Conservation (phyloP, 495 filamentous ascomycete species). For the Choiromyces venosus region DNA sequence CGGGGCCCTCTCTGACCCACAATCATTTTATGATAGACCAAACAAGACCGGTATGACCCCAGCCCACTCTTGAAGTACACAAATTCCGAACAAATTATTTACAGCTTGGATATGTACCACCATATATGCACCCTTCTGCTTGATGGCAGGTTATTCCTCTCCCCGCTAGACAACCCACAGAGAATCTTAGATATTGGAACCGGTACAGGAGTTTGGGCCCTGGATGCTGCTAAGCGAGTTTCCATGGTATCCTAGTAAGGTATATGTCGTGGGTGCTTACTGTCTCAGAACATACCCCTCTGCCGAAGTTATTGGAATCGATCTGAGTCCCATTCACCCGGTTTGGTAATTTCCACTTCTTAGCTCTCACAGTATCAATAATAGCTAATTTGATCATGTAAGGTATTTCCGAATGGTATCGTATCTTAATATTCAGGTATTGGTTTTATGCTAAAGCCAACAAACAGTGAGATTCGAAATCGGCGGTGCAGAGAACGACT, state of each 20-base stretch:
- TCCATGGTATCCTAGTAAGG: neutral
- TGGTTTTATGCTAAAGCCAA: conserved; percentile 20
- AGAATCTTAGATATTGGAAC: conserved; percentile 63
- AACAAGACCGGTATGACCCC: conserved; percentile 21
- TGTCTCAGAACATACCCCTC: conserved; percentile 46
- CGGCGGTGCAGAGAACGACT: conserved; percentile 49
- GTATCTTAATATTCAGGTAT: neutral
- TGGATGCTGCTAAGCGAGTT: conserved; percentile 15
- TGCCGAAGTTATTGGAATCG: conserved; percentile 55
- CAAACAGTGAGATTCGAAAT: conserved; percentile 59
- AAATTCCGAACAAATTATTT: neutral
- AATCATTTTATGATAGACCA: neutral
- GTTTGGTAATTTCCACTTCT: conserved; percentile 42
- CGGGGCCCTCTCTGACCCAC: neutral
- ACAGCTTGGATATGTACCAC: conserved; percentile 49
- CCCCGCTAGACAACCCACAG: conserved; percentile 54
- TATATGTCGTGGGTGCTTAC: neutral
- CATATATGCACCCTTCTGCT: conserved; percentile 50
- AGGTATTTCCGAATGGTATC: neutral
- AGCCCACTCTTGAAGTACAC: too few relatives aligned
- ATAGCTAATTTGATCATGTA: too few relatives aligned
- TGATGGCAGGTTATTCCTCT: conserved; percentile 53
- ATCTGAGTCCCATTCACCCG: conserved; percentile 62
- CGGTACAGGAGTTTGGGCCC: conserved; percentile 42
- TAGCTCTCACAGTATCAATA: too few relatives aligned